Evolutionary conservation across 169 alveolate species (phyloP), one percentile per base, ranked within the genome.

Genomic region (Cryptosporidium ryanae): DNA sequence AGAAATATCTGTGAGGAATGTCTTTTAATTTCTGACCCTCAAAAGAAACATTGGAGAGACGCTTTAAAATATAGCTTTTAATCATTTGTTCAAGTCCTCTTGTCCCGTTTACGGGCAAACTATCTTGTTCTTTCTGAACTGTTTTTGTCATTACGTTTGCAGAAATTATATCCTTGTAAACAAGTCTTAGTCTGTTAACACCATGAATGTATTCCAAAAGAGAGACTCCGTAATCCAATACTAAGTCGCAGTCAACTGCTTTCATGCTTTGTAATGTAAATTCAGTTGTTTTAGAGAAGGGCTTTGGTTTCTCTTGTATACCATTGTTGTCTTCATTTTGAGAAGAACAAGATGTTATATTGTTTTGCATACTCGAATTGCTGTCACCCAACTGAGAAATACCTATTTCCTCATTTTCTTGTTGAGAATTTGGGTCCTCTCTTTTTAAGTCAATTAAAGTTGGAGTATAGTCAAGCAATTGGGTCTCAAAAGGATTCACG

Each of bases 1-100:
- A 70, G 23, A 76, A 76, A 70, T 57, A 76, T 23, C 87, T 76
- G n/a, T 76, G 71, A 12, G 87, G 87, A 61, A 76, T 76, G 27
- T 76, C 87, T 23, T 76, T 76, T 17, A 76, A 21, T 29, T 76
- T 76, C 34, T 76, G 87, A 10, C 87, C 87, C 44, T 76, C 71
- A 43, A 43, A 76, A 7, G 27, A 10, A 13, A 76, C 59, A 32
- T 27, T 61, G 38, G 68, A 61, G 32, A 76, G 59, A 0, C 87
- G 55, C 34, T 76, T 76, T 15, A 76, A 48, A 76, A 76, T 76
- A 46, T 76, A 52, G 15, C 48, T 50, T 23, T 61, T 55, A 29
- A 76, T 76, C 87, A 76, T 76, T 2, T 27, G 32, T 44, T 76
- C 87, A 32, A 76, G 87, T 1, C 87, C 87, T 38, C 49, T 76